Evolutionary conservation across 345 rosid genomes (phyloP), one percentile per base, ranked within the genome.

Genomic region (Arabis alpina): DNA sequence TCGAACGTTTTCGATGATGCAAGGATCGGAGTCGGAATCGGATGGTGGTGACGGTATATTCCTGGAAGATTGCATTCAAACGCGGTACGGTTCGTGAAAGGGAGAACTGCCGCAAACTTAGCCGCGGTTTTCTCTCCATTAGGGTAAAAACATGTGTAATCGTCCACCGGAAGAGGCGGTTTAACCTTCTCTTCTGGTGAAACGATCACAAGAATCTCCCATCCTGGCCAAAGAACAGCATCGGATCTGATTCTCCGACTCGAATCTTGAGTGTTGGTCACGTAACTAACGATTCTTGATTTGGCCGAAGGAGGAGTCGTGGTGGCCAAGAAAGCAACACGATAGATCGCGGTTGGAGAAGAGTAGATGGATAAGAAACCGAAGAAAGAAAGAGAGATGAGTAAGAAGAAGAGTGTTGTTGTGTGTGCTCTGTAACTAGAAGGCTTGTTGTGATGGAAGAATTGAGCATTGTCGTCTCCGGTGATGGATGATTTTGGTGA

Each of bases 191-290:
- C 74, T 6, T 50, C 82, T 8, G 84, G 76, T 14, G 82, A 70
- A 25, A 68, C 79, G 47, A 91, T 67, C 10, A 85, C 72, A 15
- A 91, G 78, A 36, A 89, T 83, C 74, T 86, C 90, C 97, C 98
- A 93, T 27, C 72, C 89, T 0, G 96, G 91, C 44, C 90, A 68
- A 9, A 93, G 83, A 70, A 93, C 58, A 6, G 91, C 80, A 7
- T 76, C 83, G 5, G 90, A 61, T 14, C 51, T 64, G 54, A 52
- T 51, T 8, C 76, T 54, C 5, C 81, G 66, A 34, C 37, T 71
- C 1, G 63, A 34, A 13, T 49, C 70, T 2, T 65, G 53, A 42
- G 68, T 73, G 54, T 13, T 54, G 41, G 69, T 15, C 11, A 64
- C 78, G 30, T 53, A 37, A 13, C 61, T 58, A 25, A 63, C 16